Evolutionary conservation across 768 basidiomycete species (phyloP), one percentile per base, ranked within the genome.

Genomic region (Tulasnella sp.): DNA sequence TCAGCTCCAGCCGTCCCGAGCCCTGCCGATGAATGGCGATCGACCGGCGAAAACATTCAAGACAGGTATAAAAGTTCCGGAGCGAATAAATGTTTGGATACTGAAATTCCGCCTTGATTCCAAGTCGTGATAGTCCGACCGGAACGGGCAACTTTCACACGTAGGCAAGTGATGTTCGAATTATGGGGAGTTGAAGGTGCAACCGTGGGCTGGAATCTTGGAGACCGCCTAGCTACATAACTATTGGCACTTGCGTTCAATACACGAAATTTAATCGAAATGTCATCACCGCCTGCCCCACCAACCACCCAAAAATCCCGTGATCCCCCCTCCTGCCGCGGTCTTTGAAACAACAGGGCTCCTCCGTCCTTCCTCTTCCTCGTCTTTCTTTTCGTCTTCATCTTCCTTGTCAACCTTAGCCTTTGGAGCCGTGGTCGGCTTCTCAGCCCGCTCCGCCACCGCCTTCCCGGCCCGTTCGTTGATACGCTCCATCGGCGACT

Each of bases 401-500:
- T 84, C 83, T 68, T 82, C 80, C n/a, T 82, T 80, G 78, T 54
- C 52, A 2, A 54, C 52, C 11, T 54, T 54, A 8, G 52, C 22
- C 52, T 54, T 54, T 29, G 25, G 25, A 54, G 52, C n/a, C 22
- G 52, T 22, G n/a, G 52, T 29, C 19, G 52, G 52, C n/a, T 54
- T 54, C 52, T 54, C 52, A 15, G 19, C 52, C 25, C 52, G 52
- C 19, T 54, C 52, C 52, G 52, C 52, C 4, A 54, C 52, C 19
- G 25, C 74, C 83, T 89, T 90, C 1, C 94, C 94, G 3, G 91
- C 92, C 22, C 91, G 85, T 76, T 86, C 87, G 80, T 89, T 84
- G 76, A 97, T 83, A 71, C 88, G 84, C 67, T 93, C 91, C 89
- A 96, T 91, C 80, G 96, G 93, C 77, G 95, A 83, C 78, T 92